These are phyloP conservation scores for Crithidia sp. DNA, from an alignment of 208 protist species.

Conservation along the genomic window DNA sequence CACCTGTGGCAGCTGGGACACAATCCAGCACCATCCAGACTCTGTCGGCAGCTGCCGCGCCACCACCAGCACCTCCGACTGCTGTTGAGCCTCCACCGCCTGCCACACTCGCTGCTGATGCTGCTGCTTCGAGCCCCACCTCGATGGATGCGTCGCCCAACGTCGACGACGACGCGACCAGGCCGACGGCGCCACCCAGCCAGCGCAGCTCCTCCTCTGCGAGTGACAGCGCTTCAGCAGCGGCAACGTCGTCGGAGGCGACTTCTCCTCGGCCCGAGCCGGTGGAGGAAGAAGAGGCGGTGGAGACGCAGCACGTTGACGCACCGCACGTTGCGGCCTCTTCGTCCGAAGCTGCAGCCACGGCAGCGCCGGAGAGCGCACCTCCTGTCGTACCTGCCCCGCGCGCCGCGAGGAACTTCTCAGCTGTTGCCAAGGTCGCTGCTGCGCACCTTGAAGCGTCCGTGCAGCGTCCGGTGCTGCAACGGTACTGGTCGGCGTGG, in stretches of 20 bases:
- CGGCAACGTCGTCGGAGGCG: background rate
- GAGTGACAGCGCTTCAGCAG: background rate
- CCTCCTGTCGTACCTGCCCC: background rate
- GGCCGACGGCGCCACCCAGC: slow-evolving; percentile 13
- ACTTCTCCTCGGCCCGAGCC: background rate
- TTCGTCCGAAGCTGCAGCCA: too few species aligned
- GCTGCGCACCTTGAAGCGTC: slow-evolving; percentile 14
- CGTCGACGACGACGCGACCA: slow-evolving; percentile 20
- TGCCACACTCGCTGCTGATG: background rate
- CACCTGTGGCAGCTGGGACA: background rate
- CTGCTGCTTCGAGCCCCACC: background rate
- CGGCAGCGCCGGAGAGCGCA: background rate
- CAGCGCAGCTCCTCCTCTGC: slow-evolving; percentile 10
- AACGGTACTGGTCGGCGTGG: slow-evolving; percentile 31
- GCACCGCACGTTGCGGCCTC: too few species aligned
- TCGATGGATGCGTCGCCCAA: background rate
- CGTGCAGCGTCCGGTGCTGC: background rate
- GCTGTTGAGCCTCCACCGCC: background rate
- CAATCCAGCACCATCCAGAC: too few species aligned
- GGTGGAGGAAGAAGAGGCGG: background rate
- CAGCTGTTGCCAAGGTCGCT: slow-evolving; percentile 8
- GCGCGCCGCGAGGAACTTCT: background rate
- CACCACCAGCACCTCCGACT: too few species aligned
- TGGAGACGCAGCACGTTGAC: too few species aligned
- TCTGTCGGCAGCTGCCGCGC: too few species aligned